Base-by-base conservation (phyloP, 768 basidiomycete genomes). In the Clitopilus hobsonii region DNA sequence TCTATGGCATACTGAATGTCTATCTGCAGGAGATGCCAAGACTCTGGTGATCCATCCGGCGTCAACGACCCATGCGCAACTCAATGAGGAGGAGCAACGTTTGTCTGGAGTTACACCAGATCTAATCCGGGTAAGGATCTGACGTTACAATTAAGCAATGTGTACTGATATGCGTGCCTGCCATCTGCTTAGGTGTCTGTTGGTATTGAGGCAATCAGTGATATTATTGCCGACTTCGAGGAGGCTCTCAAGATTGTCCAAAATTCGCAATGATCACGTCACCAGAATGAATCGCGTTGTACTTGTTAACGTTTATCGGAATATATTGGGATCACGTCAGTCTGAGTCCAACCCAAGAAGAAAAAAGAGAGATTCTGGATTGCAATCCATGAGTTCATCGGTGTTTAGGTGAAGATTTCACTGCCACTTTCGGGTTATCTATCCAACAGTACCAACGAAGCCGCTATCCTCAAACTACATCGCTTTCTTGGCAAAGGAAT, bases 11-110 rank as follows among this genome's bases (percentile, higher is more conserved):
- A n/a, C 30, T 51, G n/a, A 22, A 49, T 22, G 24, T 26, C 11
- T 28, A 14, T 28, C 26, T 20, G 25, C 49, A 77, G 81, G 84
- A 24, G 85, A 88, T 56, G 83, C 86, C n/a, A 90, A 91, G 71
- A 89, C 86, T 6, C 78, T 92, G 14, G 85, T 89, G 36, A 88
- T 91, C 55, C 86, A 89, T 62, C 89, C 90, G 1, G 86, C 84
- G 4, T 79, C 81, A 22, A 91, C 91, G 22, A 92, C 90, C 0
- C 90, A 93, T 63, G 74, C 82, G 32, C 88, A 91, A 67, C 72
- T 91, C 49, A 76, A 74, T 0, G 71, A 69, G 20, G 81, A 77
- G 53, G 89, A 91, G 64, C 83, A 84, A 61, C 56, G 75, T 8
- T 70, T 76, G 5, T 76, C 83, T n/a, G 90, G 90, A 6, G 88